phyloP scores from a whole-genome alignment of 1,284 basidiomycete species.

The Pterula multifida region DNA sequence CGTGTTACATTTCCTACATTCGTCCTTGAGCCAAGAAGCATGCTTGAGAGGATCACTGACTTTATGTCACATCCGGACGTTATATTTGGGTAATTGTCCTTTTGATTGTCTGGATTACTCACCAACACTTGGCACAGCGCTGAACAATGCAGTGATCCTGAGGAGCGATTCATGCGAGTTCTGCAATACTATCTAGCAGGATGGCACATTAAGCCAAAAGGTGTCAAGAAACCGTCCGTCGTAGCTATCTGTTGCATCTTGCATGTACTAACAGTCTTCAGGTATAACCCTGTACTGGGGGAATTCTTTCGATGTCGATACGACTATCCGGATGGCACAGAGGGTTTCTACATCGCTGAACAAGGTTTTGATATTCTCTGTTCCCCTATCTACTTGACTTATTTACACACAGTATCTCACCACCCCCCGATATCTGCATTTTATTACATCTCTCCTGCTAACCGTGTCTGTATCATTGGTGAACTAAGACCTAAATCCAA shows the following conservation, averaged over 20 bases:
- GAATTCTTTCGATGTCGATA: constrained; percentile 98
- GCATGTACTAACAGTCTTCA: constrained; percentile 18
- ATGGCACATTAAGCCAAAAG: constrained; percentile 99
- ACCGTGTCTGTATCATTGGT: constrained; percentile 75
- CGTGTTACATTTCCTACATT: constrained; percentile 93
- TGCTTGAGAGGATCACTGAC: constrained; percentile 95
- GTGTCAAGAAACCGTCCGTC: constrained; percentile 95
- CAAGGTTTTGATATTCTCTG: constrained; percentile 47
- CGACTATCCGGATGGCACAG: constrained; percentile 83
- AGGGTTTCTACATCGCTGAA: constrained; percentile 95
- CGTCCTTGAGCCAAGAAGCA: constrained; percentile 86
- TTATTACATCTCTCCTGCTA: constrained; percentile 92
- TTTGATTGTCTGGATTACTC: constrained; percentile 4
- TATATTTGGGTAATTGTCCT: constrained; percentile 76
- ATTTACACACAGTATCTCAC: constrained; percentile 57
- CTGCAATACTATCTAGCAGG: constrained; percentile 95
- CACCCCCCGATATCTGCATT: constrained; percentile 96
- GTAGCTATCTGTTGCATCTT: constrained; percentile 5
- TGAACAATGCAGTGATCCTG: constrained; percentile 64
- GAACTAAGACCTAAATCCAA: constrained; percentile 93
- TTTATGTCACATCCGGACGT: constrained; percentile 99
- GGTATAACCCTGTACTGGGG: constrained; percentile 94
- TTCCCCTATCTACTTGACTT: constrained; percentile 6
- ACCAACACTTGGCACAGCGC: constrained; percentile 33
- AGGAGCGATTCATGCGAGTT: constrained; percentile 87